Evolutionary conservation across 2,329 filamentous ascomycete genomes (phyloP), one percentile per base, ranked within the genome.

Genomic region (Ceratocystis cubensis): DNA sequence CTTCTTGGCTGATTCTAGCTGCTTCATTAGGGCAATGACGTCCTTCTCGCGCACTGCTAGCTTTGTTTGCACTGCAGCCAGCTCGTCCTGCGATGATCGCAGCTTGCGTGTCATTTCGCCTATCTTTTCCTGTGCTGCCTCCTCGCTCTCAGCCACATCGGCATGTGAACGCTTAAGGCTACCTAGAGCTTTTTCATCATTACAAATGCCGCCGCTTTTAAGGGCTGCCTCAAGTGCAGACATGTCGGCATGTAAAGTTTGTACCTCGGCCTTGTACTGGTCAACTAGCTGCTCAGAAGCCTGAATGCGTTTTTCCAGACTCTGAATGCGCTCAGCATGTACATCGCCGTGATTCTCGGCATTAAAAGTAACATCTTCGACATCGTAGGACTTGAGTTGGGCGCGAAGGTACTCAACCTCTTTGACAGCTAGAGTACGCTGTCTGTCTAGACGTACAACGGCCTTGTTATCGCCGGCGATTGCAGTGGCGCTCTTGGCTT

Each of bases 341-440:
- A 45, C n/a, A n/a, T 63, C 48, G 20, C 28, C 48, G 10, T 25
- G 33, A 6, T 28, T 46, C 72, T 99, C 90, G 65, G 88, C 87
- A 56, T 84, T 85, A 44, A 96, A 88, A 0, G 92, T 92, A 65
- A 85, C 84, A 72, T 97, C 92, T 75, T 99, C 94, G 0, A 85
- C 83, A 72, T 97, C 90, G 68, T 95, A 88, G 0, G 89, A 88
- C 76, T 92, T 92, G 65, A 97, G 81, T 75, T 99, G 94, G 0
- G 91, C 93, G 25, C 94, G 88, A 5, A 99, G 82, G 73, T 96
- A 96, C 71, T 96, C 92, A 0, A 94, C 90, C 74, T 99, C 95
- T 73, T 96, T 96, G 28, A 91, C 81, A 0, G 92, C 91, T 6
- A 99, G 81, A 0, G 82, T 84, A 67, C 90, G 88, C 73, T 97